Conservation (phyloP, 305 asterid genomes). For the Rubia peregrina region DNA sequence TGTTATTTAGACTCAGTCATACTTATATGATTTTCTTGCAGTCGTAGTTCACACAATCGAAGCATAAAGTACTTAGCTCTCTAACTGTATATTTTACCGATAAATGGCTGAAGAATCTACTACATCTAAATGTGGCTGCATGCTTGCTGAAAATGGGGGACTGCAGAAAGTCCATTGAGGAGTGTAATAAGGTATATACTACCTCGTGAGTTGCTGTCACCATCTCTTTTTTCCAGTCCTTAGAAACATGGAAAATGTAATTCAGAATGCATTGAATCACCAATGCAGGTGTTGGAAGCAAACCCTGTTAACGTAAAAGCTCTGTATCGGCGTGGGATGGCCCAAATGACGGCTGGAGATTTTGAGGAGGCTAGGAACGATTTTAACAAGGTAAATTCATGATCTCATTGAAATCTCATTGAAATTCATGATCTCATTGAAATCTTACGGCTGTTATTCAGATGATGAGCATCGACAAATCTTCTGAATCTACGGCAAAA, state of each 20-base stretch:
- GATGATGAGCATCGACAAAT: conserved; percentile 78
- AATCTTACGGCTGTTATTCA: conserved; percentile 17
- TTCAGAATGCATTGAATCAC: neutral
- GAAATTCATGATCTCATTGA: no score
- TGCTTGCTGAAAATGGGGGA: conserved; percentile 91
- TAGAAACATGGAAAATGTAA: neutral
- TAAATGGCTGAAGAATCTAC: conserved; percentile 54
- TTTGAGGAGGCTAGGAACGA: conserved; percentile 86
- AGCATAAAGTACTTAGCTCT: conserved; percentile 7
- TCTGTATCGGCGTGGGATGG: conserved; percentile 96
- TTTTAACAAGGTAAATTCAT: conserved; percentile 61
- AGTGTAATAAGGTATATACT: conserved; percentile 74
- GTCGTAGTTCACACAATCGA: neutral
- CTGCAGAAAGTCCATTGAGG: conserved; percentile 70
- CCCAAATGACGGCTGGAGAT: conserved; percentile 74
- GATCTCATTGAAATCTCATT: neutral
- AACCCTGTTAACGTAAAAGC: conserved; percentile 93
- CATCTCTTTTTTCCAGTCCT: neutral
- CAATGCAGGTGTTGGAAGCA: conserved; percentile 67
- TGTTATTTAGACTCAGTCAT: neutral
- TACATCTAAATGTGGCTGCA: conserved; percentile 95
- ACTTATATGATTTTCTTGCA: neutral
- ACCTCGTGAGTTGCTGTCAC: neutral
- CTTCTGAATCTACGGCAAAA: conserved; percentile 70
- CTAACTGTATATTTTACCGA: conserved; percentile 12